A percentile compares a stretch with the other conserved stretches of the same genome.
These are phyloP conservation scores for Anethum foeniculum DNA, from an alignment of 140 eudicot species.

Conservation along the genomic window DNA sequence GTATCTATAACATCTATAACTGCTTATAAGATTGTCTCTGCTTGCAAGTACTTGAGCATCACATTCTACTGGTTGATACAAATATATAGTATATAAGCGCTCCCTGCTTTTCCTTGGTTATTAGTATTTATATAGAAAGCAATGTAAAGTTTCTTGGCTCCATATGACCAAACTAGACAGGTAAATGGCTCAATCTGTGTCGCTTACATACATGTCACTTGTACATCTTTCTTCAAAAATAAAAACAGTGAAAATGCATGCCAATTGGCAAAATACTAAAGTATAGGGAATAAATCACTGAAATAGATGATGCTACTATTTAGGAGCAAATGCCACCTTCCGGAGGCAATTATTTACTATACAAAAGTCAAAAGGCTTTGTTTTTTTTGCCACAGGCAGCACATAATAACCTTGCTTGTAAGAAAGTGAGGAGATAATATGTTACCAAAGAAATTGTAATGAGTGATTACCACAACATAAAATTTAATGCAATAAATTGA, in stretches of 20 bases:
- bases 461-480: not conserved
- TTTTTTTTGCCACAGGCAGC: not conserved
- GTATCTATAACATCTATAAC: not conserved
- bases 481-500: not conserved
- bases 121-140: not conserved
- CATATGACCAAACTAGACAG: not conserved
- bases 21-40: constrained; percentile 2
- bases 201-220: not conserved
- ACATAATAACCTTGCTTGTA: not conserved
- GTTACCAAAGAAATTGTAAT: too few relatives aligned
- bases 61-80: not conserved
- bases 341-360: not conserved
- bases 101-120: not conserved
- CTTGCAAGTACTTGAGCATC: not conserved
- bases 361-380: constrained; percentile 1
- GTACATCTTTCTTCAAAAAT: not conserved
- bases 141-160: not conserved
- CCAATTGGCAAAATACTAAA: not conserved
- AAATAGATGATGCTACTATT: not conserved
- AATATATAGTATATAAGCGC: not conserved
- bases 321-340: not conserved
- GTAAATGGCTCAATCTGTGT: not conserved
- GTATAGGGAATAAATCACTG: not conserved
- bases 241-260: not conserved
- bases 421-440: not conserved